Conservation (phyloP, 129 eudicot species). For the Calendula officinalis region DNA sequence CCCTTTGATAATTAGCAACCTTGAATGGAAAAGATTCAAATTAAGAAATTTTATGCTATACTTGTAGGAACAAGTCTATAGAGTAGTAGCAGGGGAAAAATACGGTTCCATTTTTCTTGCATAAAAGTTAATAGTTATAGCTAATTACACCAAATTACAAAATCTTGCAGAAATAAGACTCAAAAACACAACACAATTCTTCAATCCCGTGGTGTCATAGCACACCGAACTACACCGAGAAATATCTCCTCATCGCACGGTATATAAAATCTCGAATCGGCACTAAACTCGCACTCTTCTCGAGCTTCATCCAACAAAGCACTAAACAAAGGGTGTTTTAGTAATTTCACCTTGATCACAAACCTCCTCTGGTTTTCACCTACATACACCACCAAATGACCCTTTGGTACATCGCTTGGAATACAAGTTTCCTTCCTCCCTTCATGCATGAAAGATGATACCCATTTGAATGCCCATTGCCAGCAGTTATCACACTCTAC, state of each 20-base stretch:
- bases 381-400: slow-evolving; percentile 86
- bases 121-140: slow-evolving; percentile 9
- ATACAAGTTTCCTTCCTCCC: slow-evolving; percentile 37
- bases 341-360: slow-evolving; percentile 63
- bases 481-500: slow-evolving; percentile 46
- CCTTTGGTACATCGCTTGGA: slow-evolving; percentile 90
- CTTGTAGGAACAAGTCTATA: neutral
- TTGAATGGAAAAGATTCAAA: too few relatives aligned
- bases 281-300: slow-evolving; percentile 55
- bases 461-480: slow-evolving; percentile 52
- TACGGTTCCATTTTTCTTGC: slow-evolving; percentile 10
- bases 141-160: slow-evolving; percentile 24
- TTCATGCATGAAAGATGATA: slow-evolving; percentile 29
- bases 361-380: slow-evolving; percentile 65
- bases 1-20: too few relatives aligned
- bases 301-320: slow-evolving; percentile 78
- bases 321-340: slow-evolving; percentile 68
- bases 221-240: slow-evolving; percentile 55
- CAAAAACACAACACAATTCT: slow-evolving; percentile 34
- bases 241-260: slow-evolving; percentile 75
- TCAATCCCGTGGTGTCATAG: slow-evolving; percentile 37
- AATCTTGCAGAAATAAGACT: slow-evolving; percentile 20
- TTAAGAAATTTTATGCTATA: neutral
- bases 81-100: neutral
- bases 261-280: slow-evolving; percentile 57